Evolutionary conservation across 805 yeast species (phyloP).

Genomic region (Saturnispora mendoncae): DNA sequence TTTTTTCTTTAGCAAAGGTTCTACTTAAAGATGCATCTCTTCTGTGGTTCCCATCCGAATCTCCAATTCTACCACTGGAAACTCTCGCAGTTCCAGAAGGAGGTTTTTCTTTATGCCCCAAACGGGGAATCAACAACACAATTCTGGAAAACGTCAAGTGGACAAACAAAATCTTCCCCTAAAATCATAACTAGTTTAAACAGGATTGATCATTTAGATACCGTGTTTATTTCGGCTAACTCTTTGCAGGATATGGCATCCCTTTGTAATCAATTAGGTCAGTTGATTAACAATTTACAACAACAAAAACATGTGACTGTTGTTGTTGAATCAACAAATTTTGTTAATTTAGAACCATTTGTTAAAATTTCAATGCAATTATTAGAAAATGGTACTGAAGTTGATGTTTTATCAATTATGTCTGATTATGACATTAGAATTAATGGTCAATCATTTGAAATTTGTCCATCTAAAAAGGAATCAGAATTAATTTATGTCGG

Average conservation of each 20-base stretch:
- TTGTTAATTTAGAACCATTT: conserved; percentile 64
- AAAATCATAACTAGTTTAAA: neutral
- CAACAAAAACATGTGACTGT: conserved; percentile 30
- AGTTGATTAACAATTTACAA: conserved; percentile 27
- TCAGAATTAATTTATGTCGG: conserved; percentile 40
- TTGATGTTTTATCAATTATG: conserved; percentile 48
- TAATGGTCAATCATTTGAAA: conserved; percentile 11
- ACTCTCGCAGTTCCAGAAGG: neutral
- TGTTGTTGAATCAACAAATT: conserved; percentile 62
- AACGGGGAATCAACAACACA: neutral
- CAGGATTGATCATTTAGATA: conserved; percentile 31
- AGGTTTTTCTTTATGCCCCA: conserved; percentile 3
- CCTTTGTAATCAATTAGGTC: conserved; percentile 30
- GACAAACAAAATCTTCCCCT: neutral
- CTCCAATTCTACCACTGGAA: conserved; percentile 4
- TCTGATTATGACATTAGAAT: conserved; percentile 50
- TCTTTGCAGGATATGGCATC: conserved; percentile 46
- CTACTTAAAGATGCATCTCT: neutral
- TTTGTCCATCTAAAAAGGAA: conserved; percentile 32
- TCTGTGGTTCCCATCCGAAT: conserved; percentile 4
- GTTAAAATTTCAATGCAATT: conserved; percentile 33
- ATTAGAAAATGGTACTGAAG: conserved; percentile 17
- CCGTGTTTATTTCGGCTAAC: conserved; percentile 37
- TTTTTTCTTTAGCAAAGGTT: neutral
- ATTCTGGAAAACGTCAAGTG: neutral